Percentiles rank a stretch among this genome's conserved stretches.
Conservation (phyloP, 129 eudicot genomes). For the Rutidosis leptorrhynchoides region DNA sequence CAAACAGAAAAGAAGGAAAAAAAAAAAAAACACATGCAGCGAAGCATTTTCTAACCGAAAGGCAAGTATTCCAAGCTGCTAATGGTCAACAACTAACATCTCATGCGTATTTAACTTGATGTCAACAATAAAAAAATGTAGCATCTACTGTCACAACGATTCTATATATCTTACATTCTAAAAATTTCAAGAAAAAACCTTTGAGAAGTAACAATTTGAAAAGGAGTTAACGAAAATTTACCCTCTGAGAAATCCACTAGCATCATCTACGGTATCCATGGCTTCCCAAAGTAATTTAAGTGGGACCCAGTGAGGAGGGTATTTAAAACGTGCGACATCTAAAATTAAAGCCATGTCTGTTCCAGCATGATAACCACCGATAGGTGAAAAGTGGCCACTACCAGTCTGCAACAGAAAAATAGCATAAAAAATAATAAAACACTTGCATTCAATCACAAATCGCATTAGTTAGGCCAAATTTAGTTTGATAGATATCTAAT, state of each 20-base stretch:
- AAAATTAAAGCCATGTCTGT: conserved; percentile 84
- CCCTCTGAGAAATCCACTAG: conserved; percentile 88
- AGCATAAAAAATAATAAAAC: conserved; percentile 5
- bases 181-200: neutral
- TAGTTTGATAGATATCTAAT: neutral
- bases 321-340: conserved; percentile 97
- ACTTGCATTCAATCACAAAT: conserved; percentile 10
- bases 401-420: conserved; percentile 68
- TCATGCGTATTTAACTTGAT: neutral
- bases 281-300: conserved; percentile 97
- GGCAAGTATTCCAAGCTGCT: neutral
- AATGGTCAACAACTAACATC: conserved; percentile 1
- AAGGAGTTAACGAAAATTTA: conserved; percentile 23
- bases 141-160: neutral
- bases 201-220: neutral
- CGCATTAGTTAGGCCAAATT: neutral
- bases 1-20: neutral
- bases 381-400: conserved; percentile 93
- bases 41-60: neutral
- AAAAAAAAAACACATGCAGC: neutral
- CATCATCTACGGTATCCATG: conserved; percentile 77
- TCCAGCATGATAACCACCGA: conserved; percentile 99
- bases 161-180: neutral
- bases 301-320: conserved; percentile 99
- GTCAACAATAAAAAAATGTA: neutral